phyloP scores from a whole-genome alignment of 441 rosid genomes.

The Melastoma candidum region DNA sequence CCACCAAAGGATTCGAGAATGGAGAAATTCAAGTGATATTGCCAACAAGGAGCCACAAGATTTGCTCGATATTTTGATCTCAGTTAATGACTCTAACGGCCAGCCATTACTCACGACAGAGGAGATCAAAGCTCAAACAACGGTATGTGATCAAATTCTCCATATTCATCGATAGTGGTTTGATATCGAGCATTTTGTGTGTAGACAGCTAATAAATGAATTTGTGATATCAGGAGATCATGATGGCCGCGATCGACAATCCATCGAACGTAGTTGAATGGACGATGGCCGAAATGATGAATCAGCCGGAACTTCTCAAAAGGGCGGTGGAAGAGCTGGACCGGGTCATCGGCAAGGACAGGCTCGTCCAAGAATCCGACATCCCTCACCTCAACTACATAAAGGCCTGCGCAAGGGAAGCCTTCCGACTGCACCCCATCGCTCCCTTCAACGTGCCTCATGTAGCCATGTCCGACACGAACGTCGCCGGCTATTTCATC shows the following conservation, averaged over 20 bases:
- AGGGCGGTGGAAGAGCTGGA: slow-evolving; percentile 36
- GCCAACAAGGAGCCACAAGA: slow-evolving; percentile 19
- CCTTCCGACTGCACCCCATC: slow-evolving; percentile 27
- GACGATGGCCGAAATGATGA: slow-evolving; percentile 40
- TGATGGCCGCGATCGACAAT: slow-evolving; percentile 34
- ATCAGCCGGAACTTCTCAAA: slow-evolving; percentile 27
- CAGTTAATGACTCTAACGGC: slow-evolving; percentile 24
- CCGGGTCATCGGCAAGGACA: slow-evolving; percentile 30
- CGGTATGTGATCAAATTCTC: slow-evolving; percentile 18
- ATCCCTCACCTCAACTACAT: slow-evolving; percentile 5
- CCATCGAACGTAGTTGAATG: slow-evolving; percentile 33
- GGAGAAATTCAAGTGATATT: slow-evolving; percentile 12
- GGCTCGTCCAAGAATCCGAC: slow-evolving; percentile 23
- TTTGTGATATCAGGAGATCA: slow-evolving; percentile 21
- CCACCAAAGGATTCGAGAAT: slow-evolving; percentile 34
- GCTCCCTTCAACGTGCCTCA: slow-evolving; percentile 9
- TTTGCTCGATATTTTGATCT: slow-evolving; percentile 39
- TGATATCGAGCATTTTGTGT: no score
- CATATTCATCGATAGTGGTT: no score
- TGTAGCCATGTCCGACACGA: neutral
- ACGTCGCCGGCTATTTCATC: neutral
- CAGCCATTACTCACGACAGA: slow-evolving; percentile 24
- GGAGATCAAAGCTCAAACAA: slow-evolving; percentile 41
- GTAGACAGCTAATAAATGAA: no score
- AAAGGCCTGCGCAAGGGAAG: slow-evolving; percentile 5